Conservation (phyloP, 257 asterid genomes). For the Verbascum thapsus region DNA sequence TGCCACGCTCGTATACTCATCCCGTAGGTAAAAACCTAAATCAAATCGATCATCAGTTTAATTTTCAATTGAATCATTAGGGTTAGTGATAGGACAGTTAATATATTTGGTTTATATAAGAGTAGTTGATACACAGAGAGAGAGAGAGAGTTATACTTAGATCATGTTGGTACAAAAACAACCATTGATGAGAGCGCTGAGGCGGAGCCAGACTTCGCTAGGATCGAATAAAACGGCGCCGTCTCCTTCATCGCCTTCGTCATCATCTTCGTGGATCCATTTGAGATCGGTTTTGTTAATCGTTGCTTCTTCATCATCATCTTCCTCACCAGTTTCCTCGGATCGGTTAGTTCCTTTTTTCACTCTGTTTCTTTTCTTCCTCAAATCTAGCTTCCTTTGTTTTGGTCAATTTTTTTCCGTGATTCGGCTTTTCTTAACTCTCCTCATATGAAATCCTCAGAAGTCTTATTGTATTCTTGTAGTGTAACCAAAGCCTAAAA, state of each 20-base stretch:
- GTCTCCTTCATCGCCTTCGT: slow-evolving; percentile 40
- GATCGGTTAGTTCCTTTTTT: slow-evolving; percentile 56
- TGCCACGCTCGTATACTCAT: slow-evolving; percentile 68
- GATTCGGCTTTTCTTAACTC: slow-evolving; percentile 18
- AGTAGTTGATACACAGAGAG: slow-evolving; percentile 19
- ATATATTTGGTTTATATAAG: slow-evolving; percentile 18
- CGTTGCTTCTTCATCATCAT: slow-evolving; percentile 66
- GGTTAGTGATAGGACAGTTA: slow-evolving; percentile 8
- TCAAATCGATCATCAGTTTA: slow-evolving; percentile 13
- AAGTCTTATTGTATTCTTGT: slow-evolving; percentile 16
- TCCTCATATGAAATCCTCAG: slow-evolving; percentile 24
- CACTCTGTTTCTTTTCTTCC: slow-evolving; percentile 29
- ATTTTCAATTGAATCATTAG: slow-evolving; percentile 28
- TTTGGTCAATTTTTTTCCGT: slow-evolving; percentile 27
- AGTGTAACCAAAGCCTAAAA: slow-evolving; percentile 13
- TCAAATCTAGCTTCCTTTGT: slow-evolving; percentile 20
- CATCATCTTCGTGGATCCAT: slow-evolving; percentile 68
- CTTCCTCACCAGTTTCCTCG: slow-evolving; percentile 61
- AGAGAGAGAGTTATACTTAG: slow-evolving; percentile 30
- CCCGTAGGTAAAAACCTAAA: slow-evolving; percentile 56
- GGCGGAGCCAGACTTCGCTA: slow-evolving; percentile 70
- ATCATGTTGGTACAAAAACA: slow-evolving; percentile 75
- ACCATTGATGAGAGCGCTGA: slow-evolving; percentile 62
- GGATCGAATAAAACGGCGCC: slow-evolving; percentile 43
- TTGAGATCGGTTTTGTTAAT: slow-evolving; percentile 74